These are phyloP conservation scores for Pigoraptor vietnamica DNA, from an alignment of 78 protist genomes.

Conservation along the genomic window DNA sequence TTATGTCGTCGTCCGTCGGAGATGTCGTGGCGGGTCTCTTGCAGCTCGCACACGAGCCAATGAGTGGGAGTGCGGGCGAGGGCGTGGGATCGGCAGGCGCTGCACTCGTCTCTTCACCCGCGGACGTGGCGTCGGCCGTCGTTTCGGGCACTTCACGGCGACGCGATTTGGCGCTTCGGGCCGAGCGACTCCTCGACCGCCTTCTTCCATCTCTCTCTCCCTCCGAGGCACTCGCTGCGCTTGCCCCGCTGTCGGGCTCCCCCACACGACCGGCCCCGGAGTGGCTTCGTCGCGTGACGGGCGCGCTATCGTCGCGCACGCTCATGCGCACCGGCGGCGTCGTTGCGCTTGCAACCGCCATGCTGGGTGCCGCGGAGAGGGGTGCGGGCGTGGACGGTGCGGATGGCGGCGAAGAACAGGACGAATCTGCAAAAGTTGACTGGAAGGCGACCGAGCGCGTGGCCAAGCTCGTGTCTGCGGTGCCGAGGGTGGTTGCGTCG, in stretches of 20 bases:
- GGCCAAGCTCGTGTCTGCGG: neutral
- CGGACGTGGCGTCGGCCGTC: neutral
- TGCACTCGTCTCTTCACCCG: neutral
- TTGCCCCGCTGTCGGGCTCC: neutral
- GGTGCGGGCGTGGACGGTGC: neutral
- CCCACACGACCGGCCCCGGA: neutral
- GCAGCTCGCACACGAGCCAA: neutral
- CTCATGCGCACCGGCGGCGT: neutral
- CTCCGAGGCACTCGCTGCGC: neutral
- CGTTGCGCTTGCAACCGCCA: neutral
- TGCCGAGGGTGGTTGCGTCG: neutral
- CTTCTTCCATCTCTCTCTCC: neutral
- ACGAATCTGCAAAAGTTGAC: neutral
- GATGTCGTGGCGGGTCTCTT: neutral
- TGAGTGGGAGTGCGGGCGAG: neutral
- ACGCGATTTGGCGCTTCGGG: neutral
- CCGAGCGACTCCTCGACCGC: neutral
- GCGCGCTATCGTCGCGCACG: neutral
- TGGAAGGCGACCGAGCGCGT: neutral
- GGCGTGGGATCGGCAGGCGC: neutral
- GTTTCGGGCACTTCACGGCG: neutral
- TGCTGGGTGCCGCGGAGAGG: neutral
- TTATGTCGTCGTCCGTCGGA: neutral
- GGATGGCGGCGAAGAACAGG: neutral
- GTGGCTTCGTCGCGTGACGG: neutral